phyloP scores from a whole-genome alignment of 2,329 filamentous ascomycete species.

The Fusarium siculi region DNA sequence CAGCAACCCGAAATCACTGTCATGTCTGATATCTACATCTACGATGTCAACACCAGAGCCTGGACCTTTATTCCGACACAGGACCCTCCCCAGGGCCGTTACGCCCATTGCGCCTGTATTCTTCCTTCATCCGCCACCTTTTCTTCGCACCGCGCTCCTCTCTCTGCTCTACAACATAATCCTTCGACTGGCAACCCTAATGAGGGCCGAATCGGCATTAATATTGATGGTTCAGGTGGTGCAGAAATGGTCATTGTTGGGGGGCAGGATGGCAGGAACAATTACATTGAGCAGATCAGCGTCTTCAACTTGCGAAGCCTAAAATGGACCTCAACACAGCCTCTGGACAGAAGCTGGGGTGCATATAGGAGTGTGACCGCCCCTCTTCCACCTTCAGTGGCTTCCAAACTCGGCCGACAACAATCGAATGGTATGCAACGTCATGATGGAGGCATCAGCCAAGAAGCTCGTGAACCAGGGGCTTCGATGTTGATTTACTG shows the following conservation, averaged over 20 bases:
- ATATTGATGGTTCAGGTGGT: slow-evolving; percentile 89
- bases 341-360: slow-evolving; percentile 90
- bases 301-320: slow-evolving; percentile 96
- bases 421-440: slow-evolving; percentile 55
- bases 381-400: slow-evolving; percentile 75
- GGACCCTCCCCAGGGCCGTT: slow-evolving; percentile 90
- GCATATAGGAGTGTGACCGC: slow-evolving; percentile 96
- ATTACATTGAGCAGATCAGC: slow-evolving; percentile 98
- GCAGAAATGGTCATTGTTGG: slow-evolving; percentile 98
- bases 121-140: slow-evolving; percentile 89
- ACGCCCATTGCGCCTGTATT: slow-evolving; percentile 95
- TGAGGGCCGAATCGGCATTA: slow-evolving; percentile 86
- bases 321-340: slow-evolving; percentile 92
- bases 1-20: slow-evolving; percentile 88
- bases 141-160: slow-evolving; percentile 82
- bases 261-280: slow-evolving; percentile 96
- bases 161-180: slow-evolving; percentile 91
- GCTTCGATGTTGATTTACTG: slow-evolving; percentile 96
- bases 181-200: slow-evolving; percentile 84
- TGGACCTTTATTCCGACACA: slow-evolving; percentile 87
- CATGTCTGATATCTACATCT: slow-evolving; percentile 98
- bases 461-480: slow-evolving; percentile 65
- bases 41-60: slow-evolving; percentile 81
- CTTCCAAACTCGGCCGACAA: slow-evolving; percentile 73
- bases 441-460: slow-evolving; percentile 60